Conservation (phyloP, 202 grass and related monocot species). For the Elaeis oleifera region DNA sequence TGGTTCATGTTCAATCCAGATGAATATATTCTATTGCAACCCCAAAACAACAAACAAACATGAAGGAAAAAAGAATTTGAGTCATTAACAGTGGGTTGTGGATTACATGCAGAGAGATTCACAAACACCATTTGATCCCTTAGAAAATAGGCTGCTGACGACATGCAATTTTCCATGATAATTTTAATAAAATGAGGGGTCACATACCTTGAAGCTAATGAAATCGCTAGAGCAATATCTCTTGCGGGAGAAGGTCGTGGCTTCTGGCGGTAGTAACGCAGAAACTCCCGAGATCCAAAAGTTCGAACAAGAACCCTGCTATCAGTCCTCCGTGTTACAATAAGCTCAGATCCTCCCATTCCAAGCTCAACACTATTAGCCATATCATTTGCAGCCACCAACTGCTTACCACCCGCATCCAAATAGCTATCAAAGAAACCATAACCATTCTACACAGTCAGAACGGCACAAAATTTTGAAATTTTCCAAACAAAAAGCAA, state of each 20-base stretch:
- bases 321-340: slow-evolving; percentile 60
- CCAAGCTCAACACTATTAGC: slow-evolving; percentile 53
- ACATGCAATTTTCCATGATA: not conserved
- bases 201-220: slow-evolving; percentile 69
- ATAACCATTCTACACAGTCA: not conserved
- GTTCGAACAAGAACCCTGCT: slow-evolving; percentile 43
- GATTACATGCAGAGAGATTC: too few species aligned
- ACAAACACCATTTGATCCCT: too few species aligned
- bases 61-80: too few species aligned
- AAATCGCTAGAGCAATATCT: slow-evolving; percentile 54
- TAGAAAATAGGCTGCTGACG: too few species aligned
- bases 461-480: not conserved
- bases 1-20: too few species aligned
- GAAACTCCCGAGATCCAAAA: slow-evolving; percentile 73
- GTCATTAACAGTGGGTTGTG: too few species aligned
- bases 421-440: slow-evolving; percentile 44
- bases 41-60: too few species aligned
- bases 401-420: slow-evolving; percentile 65
- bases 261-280: slow-evolving; percentile 79
- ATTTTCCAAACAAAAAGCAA: too few species aligned
- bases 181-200: not conserved
- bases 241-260: slow-evolving; percentile 59
- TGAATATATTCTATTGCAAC: too few species aligned
- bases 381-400: slow-evolving; percentile 44
- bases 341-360: slow-evolving; percentile 68